phyloP scores from a whole-genome alignment of 2,329 filamentous ascomycete genomes.

The Hymenoscyphus infarciens region DNA sequence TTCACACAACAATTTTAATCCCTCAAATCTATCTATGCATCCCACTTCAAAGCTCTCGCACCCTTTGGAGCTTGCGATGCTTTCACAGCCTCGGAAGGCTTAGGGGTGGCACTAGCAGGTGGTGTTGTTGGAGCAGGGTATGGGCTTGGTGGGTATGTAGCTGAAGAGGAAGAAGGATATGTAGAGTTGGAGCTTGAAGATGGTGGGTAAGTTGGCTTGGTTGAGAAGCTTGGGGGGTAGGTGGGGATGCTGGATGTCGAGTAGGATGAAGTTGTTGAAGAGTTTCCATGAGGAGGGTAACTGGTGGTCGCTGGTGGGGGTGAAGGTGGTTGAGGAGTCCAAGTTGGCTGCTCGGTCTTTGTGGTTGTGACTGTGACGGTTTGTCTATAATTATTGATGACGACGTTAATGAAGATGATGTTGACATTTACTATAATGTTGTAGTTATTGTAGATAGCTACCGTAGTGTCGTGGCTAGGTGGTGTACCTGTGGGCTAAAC shows the following conservation, averaged over 20 bases:
- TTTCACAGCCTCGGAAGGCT: background rate
- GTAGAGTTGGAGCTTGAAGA: background rate
- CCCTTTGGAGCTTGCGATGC: background rate
- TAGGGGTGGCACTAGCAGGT: background rate
- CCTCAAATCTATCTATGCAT: background rate
- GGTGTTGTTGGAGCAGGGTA: background rate
- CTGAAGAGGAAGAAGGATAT: background rate
- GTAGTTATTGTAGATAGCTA: conserved; percentile 7
- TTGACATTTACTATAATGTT: conserved; percentile 10
- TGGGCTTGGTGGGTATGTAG: background rate
- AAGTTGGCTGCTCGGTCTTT: conserved; percentile 13
- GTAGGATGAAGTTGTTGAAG: conserved; percentile 4
- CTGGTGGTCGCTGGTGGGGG: conserved; percentile 7
- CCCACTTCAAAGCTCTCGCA: background rate
- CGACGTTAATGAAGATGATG: conserved; percentile 12
- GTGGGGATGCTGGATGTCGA: background rate
- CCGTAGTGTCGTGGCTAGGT: conserved; percentile 8
- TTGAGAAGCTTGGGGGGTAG: background rate
- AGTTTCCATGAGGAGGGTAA: conserved; percentile 6
- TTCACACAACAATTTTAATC: no score
- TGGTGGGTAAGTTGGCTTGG: background rate
- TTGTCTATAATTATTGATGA: conserved; percentile 10
- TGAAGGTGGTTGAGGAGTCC: conserved; percentile 8
- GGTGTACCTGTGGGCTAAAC: conserved; percentile 3
- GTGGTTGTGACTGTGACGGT: conserved; percentile 10